A percentile compares a stretch with the other conserved stretches of the same genome.
Evolutionary conservation across 2,329 filamentous ascomycete genomes (phyloP).

Genomic region (Fusarium sp.): DNA sequence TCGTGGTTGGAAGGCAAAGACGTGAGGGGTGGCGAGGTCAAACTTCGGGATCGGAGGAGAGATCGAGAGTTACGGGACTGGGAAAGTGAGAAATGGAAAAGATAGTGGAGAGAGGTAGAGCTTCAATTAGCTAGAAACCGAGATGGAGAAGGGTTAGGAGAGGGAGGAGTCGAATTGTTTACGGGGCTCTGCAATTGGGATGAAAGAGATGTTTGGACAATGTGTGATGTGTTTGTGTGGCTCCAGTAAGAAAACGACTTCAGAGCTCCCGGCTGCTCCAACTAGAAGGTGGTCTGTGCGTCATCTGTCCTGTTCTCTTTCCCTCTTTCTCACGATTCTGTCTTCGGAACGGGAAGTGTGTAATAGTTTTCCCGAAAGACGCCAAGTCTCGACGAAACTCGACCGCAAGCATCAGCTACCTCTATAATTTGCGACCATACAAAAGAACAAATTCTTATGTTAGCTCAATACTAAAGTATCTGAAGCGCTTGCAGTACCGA

Average conservation of each 20-base stretch:
- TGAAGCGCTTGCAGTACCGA: background rate
- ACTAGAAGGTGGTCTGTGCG: slow-evolving; percentile 27
- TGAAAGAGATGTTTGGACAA: slow-evolving; percentile 33
- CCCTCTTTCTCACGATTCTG: slow-evolving; percentile 9
- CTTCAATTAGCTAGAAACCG: slow-evolving; percentile 20
- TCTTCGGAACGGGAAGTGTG: slow-evolving; percentile 27
- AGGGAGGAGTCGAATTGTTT: slow-evolving; percentile 22
- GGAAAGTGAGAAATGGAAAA: slow-evolving; percentile 28
- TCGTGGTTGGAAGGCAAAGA: slow-evolving; percentile 37
- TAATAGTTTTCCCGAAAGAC: slow-evolving; percentile 33
- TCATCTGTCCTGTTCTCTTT: background rate
- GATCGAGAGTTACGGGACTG: slow-evolving; percentile 16
- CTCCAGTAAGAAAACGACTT: slow-evolving; percentile 27
- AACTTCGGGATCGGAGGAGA: slow-evolving; percentile 15
- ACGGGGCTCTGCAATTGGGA: slow-evolving; percentile 25
- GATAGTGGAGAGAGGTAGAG: slow-evolving; percentile 17
- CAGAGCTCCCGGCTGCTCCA: slow-evolving; percentile 4
- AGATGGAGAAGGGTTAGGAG: slow-evolving; percentile 2
- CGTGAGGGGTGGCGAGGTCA: slow-evolving; percentile 41
- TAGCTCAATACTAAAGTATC: background rate
- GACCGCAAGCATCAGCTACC: background rate
- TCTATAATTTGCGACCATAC: background rate
- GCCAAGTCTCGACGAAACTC: slow-evolving; percentile 4
- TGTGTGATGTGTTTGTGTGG: slow-evolving; percentile 33
- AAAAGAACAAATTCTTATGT: background rate